These are phyloP conservation scores for Wickerhamiella nectarea DNA, from an alignment of 805 yeast genomes.

Conservation along the genomic window DNA sequence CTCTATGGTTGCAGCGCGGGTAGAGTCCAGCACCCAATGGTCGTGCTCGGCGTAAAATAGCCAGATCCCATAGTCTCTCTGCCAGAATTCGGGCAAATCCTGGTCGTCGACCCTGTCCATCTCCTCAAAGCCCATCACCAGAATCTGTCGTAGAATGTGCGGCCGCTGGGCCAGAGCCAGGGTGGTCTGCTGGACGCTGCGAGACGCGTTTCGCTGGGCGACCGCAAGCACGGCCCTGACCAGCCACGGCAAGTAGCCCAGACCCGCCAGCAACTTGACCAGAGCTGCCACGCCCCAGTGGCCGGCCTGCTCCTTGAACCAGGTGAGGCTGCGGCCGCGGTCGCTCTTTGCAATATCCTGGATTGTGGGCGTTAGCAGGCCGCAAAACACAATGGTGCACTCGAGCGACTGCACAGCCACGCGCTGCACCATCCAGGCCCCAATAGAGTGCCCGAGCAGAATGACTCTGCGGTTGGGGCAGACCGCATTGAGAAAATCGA, in stretches of 20 bases:
- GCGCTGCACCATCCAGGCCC: conserved; percentile 49
- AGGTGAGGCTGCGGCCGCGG: conserved; percentile 28
- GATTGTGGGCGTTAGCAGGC: conserved; percentile 59
- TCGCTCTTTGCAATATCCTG: conserved; percentile 40
- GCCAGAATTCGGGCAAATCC: conserved; percentile 34
- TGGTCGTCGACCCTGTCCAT: conserved; percentile 32
- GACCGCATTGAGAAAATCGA: conserved; percentile 33
- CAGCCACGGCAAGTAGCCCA: conserved; percentile 16
- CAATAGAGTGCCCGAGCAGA: conserved; percentile 60
- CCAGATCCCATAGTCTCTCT: conserved; percentile 36
- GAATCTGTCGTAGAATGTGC: conserved; percentile 38
- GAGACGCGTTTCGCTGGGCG: conserved; percentile 20
- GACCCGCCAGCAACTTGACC: neutral
- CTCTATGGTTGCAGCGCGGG: conserved; percentile 34
- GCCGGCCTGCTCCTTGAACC: conserved; percentile 6
- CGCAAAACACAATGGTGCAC: conserved; percentile 33
- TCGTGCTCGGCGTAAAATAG: conserved; percentile 44
- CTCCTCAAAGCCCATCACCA: conserved; percentile 47
- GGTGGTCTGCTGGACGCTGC: conserved; percentile 26
- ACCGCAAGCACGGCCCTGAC: conserved; percentile 20
- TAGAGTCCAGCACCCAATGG: conserved; percentile 47
- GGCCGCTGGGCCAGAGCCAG: conserved; percentile 31
- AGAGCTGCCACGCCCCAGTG: neutral
- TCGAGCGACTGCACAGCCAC: conserved; percentile 26
- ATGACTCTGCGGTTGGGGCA: conserved; percentile 27